A percentile compares a stretch with the other conserved stretches of the same genome.
Conservation (phyloP, 805 yeast genomes). For the Starmerella etchellsii region DNA sequence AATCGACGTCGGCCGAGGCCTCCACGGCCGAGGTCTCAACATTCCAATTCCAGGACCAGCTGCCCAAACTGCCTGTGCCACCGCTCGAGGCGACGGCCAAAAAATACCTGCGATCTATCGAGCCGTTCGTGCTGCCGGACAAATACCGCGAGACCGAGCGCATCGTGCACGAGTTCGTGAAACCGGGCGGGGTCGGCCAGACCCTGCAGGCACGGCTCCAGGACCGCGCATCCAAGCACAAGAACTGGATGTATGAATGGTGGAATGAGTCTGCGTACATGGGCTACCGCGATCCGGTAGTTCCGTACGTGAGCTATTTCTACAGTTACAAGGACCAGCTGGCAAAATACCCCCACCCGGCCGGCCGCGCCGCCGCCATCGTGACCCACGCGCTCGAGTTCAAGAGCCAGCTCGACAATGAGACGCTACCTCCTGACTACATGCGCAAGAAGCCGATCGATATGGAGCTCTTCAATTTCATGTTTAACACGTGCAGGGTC, state of each 20-base stretch:
- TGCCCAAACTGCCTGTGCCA: constrained; percentile 86
- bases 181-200: constrained; percentile 51
- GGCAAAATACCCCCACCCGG: constrained; percentile 25
- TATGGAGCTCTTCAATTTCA: constrained; percentile 81
- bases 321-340: constrained; percentile 63
- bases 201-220: constrained; percentile 53
- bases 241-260: constrained; percentile 82
- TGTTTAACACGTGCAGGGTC: constrained; percentile 81
- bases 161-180: constrained; percentile 53
- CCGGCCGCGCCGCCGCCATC: constrained; percentile 59
- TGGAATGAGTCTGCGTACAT: constrained; percentile 94
- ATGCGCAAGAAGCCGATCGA: constrained; percentile 74
- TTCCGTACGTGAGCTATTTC: constrained; percentile 86
- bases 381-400: constrained; percentile 56
- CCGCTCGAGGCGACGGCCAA: constrained; percentile 54
- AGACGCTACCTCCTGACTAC: constrained; percentile 66
- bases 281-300: constrained; percentile 85
- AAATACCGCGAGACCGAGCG: constrained; percentile 42
- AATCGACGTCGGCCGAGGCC: constrained; percentile 27
- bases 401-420: constrained; percentile 50
- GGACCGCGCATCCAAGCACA: constrained; percentile 40
- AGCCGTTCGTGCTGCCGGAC: constrained; percentile 45
- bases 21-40: constrained; percentile 31
- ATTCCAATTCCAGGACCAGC: constrained; percentile 53
- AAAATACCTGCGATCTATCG: constrained; percentile 57